Base-by-base conservation (phyloP, 257 asterid species). In the Forsythia suspensa region DNA sequence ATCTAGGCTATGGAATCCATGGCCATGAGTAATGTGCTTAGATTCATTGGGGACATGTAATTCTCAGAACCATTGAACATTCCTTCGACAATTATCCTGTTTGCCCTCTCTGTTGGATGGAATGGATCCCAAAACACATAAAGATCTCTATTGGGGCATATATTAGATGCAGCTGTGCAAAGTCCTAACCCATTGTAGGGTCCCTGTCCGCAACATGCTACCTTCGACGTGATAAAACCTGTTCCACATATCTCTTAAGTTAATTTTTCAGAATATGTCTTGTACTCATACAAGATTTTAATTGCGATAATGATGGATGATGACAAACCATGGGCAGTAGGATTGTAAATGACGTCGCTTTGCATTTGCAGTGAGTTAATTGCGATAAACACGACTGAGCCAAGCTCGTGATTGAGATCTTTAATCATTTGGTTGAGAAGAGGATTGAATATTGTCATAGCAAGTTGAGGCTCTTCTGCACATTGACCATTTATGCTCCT, bases 131-230 rank as follows among this genome's bases (percentile, higher is more conserved):
- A 89, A 71, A 87, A 89, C 0, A 79, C 91, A 39, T 87, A 87
- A 5, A 57, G 24, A 3, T 87, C 87, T 83, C 93, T 84, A 44
- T 89, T 80, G 8, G 85, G 67, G 75, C 93, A 89, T 70, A 89
- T n/a, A 73, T 81, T 87, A 0, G 93, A 89, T 18, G 67, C 63
- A 10, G 70, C 24, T 0, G 86, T 89, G 82, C 91, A 87, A 9
- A 84, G 59, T 61, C 91, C 93, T 24, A 86, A 7, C 69, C 93
- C 93, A 6, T 89, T 89, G 41, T 82, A 81, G 4, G 91, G 90
- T 0, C 93, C 91, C 72, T 87, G 89, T 44, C 93, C 91, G 55
- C 90, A 87, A 72, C 93, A 89, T 34, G 93, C 93, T 44, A 82
- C 79, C 78, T 84, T 84, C 20, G 91, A 82, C 6, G 86, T 80